phyloP scores from a whole-genome alignment of 371 early-diverging fungal species.

The Coemansia sp. region DNA sequence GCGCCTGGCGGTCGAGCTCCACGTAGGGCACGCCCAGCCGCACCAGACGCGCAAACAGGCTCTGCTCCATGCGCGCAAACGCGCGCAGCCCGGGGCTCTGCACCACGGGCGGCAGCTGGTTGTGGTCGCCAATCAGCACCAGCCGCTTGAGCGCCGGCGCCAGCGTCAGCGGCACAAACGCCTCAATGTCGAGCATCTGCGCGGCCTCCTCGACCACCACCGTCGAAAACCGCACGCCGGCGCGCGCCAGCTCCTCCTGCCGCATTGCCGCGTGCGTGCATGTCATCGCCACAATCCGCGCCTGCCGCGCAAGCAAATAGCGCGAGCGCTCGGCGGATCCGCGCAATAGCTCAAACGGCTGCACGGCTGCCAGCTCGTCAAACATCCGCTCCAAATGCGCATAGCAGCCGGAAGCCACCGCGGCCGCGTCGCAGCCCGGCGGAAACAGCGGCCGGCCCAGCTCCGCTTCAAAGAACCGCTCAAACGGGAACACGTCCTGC shows the following conservation, averaged over 20 bases:
- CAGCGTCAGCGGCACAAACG: slow-evolving; percentile 88
- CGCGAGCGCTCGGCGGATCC: slow-evolving; percentile 78
- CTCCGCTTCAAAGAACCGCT: slow-evolving; percentile 60
- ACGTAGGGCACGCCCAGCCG: slow-evolving; percentile 85
- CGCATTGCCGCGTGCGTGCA: slow-evolving; percentile 93
- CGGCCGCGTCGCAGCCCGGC: background rate
- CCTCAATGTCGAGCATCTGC: slow-evolving; percentile 94
- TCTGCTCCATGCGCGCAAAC: slow-evolving; percentile 89
- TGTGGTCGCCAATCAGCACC: slow-evolving; percentile 96
- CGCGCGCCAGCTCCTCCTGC: slow-evolving; percentile 73
- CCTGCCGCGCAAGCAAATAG: slow-evolving; percentile 91
- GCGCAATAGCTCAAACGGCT: slow-evolving; percentile 90
- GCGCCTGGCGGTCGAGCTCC: slow-evolving; percentile 84
- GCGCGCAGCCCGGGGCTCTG: slow-evolving; percentile 78
- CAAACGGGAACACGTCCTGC: slow-evolving; percentile 73
- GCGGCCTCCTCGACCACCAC: slow-evolving; percentile 98
- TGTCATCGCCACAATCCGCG: slow-evolving; percentile 94
- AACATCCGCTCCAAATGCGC: slow-evolving; percentile 74
- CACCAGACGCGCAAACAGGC: slow-evolving; percentile 86
- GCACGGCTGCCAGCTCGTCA: slow-evolving; percentile 70
- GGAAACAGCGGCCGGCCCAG: background rate
- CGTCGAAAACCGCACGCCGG: slow-evolving; percentile 92
- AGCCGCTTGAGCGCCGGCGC: slow-evolving; percentile 77
- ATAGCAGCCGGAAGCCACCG: slow-evolving; percentile 65
- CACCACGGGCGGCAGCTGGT: slow-evolving; percentile 94